Conservation (phyloP, 164 flowering plant genomes). For the Liriodendron chinense region DNA sequence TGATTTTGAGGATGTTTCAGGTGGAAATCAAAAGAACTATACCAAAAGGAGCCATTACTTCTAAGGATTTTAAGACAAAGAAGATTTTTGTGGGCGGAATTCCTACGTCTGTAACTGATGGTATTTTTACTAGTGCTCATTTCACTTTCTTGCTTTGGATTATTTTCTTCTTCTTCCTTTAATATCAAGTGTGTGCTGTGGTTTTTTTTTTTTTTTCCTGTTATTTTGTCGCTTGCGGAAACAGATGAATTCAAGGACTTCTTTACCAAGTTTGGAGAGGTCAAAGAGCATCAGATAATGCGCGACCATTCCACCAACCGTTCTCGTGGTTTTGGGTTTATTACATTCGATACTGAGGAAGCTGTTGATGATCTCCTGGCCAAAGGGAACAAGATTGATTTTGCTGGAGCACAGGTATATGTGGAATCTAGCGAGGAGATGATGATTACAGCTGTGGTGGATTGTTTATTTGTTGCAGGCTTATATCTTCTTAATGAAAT, state of each 20-base stretch:
- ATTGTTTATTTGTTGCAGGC: neutral
- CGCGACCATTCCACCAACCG: slow-evolving; percentile 73
- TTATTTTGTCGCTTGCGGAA: neutral
- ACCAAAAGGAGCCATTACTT: slow-evolving; percentile 57
- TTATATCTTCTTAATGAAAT: neutral
- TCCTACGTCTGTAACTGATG: slow-evolving; percentile 65
- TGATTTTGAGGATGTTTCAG: slow-evolving; percentile 26
- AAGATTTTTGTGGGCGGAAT: slow-evolving; percentile 93
- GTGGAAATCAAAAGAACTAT: slow-evolving; percentile 89
- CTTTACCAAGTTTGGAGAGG: slow-evolving; percentile 71
- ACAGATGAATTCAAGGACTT: slow-evolving; percentile 83
- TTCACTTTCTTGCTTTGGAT: neutral
- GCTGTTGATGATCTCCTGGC: slow-evolving; percentile 67
- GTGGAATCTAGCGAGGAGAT: neutral
- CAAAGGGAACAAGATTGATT: slow-evolving; percentile 61
- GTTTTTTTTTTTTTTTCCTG: neutral
- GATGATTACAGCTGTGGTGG: neutral
- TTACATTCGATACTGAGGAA: slow-evolving; percentile 67
- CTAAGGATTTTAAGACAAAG: slow-evolving; percentile 80
- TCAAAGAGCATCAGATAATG: slow-evolving; percentile 79
- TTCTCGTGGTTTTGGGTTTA: slow-evolving; percentile 88
- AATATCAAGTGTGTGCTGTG: neutral
- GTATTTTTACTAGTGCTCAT: slow-evolving; percentile 23
- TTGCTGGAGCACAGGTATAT: slow-evolving; percentile 72
- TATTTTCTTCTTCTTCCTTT: neutral